These are phyloP conservation scores for Neonectria sp. DNA, from an alignment of 2,329 filamentous ascomycete species.

Conservation along the genomic window DNA sequence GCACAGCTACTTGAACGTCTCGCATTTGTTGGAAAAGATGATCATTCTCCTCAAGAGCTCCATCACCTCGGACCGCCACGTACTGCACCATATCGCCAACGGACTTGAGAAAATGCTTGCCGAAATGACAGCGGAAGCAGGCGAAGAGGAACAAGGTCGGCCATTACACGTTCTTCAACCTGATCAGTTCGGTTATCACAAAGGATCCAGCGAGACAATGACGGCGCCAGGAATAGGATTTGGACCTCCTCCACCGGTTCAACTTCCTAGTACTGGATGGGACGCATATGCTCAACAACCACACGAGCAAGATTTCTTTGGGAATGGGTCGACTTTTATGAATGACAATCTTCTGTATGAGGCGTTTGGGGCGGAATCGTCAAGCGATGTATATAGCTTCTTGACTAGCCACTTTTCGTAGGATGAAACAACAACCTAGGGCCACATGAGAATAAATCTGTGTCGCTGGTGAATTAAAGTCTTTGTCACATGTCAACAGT, in stretches of 20 bases:
- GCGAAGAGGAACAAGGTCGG: constrained; percentile 1
- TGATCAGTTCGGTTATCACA: constrained; percentile 3
- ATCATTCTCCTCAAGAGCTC: constrained; percentile 50
- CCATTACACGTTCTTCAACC: background rate
- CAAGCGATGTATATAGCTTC: constrained; percentile 32
- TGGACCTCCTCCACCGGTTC: constrained; percentile 1
- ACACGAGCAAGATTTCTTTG: constrained; percentile 30
- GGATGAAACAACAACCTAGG: background rate
- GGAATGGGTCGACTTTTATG: constrained; percentile 39
- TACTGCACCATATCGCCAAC: constrained; percentile 54
- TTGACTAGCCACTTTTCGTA: constrained; percentile 26
- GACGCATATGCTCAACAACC: constrained; percentile 18
- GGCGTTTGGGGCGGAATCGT: constrained; percentile 44
- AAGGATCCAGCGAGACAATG: background rate
- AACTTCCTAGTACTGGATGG: constrained; percentile 17
- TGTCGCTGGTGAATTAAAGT: background rate
- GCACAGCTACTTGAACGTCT: constrained; percentile 45
- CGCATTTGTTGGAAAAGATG: constrained; percentile 50
- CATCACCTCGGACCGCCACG: constrained; percentile 53
- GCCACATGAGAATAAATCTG: background rate
- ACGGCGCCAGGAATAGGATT: constrained; percentile 12
- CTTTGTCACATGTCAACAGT: background rate
- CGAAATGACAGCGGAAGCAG: constrained; percentile 28
- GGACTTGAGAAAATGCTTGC: constrained; percentile 54
- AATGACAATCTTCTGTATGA: constrained; percentile 34